A percentile compares a stretch with the other conserved stretches of the same genome.
Evolutionary conservation across 805 yeast species (phyloP).

Genomic region (Candida coleopterorum): DNA sequence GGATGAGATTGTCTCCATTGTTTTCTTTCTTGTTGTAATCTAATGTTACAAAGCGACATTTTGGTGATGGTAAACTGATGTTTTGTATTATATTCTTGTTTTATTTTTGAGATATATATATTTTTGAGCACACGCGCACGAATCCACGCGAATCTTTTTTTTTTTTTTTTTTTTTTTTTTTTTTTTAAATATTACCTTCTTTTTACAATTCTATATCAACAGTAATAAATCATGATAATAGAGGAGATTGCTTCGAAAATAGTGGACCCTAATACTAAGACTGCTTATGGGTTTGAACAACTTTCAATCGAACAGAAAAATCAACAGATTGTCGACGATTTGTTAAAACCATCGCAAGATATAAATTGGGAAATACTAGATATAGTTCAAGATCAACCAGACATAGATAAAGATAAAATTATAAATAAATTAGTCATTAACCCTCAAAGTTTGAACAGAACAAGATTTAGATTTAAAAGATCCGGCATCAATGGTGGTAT

Average conservation of each 20-base stretch:
- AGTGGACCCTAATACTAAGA: slow-evolving; percentile 7
- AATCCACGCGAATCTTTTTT: no score
- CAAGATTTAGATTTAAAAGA: slow-evolving; percentile 64
- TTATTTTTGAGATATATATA: no score
- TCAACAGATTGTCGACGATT: slow-evolving; percentile 26
- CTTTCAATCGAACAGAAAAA: slow-evolving; percentile 2
- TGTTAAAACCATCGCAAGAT: slow-evolving; percentile 57
- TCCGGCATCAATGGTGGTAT: slow-evolving; percentile 71
- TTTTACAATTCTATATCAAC: no score
- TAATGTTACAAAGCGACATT: slow-evolving; percentile 65
- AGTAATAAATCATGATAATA: background rate
- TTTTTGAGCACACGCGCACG: no score
- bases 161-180: no score
- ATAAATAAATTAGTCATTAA: slow-evolving; percentile 34
- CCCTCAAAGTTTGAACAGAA: slow-evolving; percentile 62
- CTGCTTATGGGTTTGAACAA: slow-evolving; percentile 3
- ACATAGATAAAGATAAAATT: slow-evolving; percentile 22
- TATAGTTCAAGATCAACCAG: slow-evolving; percentile 56
- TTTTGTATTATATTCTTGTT: no score
- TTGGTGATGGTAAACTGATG: no score
- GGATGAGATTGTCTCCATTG: slow-evolving; percentile 99
- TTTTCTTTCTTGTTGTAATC: slow-evolving; percentile 93
- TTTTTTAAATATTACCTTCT: no score
- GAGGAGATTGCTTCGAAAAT: background rate
- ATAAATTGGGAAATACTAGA: slow-evolving; percentile 72